Evolutionary conservation across 495 filamentous ascomycete species (phyloP).

Genomic region (Xylaria sp.): DNA sequence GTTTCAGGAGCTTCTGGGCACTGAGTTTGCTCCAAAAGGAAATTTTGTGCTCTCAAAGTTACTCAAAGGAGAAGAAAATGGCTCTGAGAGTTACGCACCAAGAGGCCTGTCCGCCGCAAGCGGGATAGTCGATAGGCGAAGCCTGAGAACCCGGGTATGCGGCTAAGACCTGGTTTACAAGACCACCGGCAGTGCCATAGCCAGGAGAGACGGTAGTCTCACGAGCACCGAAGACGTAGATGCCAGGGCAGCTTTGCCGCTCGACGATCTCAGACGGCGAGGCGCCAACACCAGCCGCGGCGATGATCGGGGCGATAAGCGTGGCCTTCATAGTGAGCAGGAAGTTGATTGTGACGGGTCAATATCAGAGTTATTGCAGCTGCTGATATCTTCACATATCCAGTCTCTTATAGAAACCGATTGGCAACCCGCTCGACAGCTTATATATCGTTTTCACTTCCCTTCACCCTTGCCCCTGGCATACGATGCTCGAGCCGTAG

Average conservation of each 20-base stretch:
- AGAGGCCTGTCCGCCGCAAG: conserved; percentile 59
- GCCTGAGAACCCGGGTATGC: conserved; percentile 63
- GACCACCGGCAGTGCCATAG: conserved; percentile 59
- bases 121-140: conserved; percentile 60
- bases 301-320: conserved; percentile 22
- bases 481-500: not conserved
- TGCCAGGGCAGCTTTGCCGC: conserved; percentile 55
- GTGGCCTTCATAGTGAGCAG: conserved; percentile 34
- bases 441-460: conserved; percentile 19
- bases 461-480: too few relatives aligned
- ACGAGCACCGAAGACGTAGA: conserved; percentile 70
- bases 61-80: too few relatives aligned
- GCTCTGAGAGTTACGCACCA: too few relatives aligned
- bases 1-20: too few relatives aligned
- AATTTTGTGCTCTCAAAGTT: too few relatives aligned
- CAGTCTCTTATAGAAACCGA: not conserved
- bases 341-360: conserved; percentile 47
- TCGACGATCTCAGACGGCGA: conserved; percentile 31
- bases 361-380: not conserved
- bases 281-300: conserved; percentile 23
- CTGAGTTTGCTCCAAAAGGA: too few relatives aligned
- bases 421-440: conserved; percentile 6
- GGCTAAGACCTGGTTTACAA: conserved; percentile 60
- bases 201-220: conserved; percentile 66
- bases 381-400: not conserved